phyloP scores from a whole-genome alignment of 1,284 basidiomycete species.

The Polyporus tsugae region DNA sequence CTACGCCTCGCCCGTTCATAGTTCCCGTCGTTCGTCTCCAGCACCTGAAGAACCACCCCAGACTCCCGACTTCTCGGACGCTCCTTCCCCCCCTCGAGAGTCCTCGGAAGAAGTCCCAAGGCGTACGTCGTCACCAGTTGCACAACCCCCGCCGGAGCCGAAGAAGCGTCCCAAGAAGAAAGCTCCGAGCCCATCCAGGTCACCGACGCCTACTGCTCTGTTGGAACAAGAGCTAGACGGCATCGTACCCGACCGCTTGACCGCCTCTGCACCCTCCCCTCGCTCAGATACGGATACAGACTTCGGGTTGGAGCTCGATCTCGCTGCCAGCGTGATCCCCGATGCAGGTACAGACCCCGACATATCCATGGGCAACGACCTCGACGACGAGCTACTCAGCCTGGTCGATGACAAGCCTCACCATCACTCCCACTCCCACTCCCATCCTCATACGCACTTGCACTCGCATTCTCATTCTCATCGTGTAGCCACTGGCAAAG shows the following conservation, averaged over 20 bases:
- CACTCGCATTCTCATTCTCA: conserved; percentile 19
- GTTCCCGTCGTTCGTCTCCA: conserved; percentile 29
- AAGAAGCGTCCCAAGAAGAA: conserved; percentile 15
- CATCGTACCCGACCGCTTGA: conserved; percentile 16
- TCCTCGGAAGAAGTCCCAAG: conserved; percentile 6
- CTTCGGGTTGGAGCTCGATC: conserved; percentile 40
- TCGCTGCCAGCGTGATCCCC: conserved; percentile 34
- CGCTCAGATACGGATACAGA: conserved; percentile 31
- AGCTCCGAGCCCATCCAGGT: conserved; percentile 27
- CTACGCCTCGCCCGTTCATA: conserved; percentile 33
- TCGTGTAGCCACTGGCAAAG: conserved; percentile 4
- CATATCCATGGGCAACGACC: conserved; percentile 60
- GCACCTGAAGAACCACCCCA: conserved; percentile 29
- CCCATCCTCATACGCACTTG: conserved; percentile 6
- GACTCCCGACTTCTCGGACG: conserved; percentile 20
- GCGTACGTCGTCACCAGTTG: neutral
- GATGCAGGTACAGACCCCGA: conserved; percentile 44
- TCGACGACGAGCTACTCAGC: conserved; percentile 76
- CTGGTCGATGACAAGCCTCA: conserved; percentile 55
- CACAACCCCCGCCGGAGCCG: neutral
- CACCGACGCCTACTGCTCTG: conserved; percentile 36
- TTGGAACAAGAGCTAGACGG: conserved; percentile 57
- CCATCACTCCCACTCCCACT: conserved; percentile 20
- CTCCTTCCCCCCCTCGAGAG: conserved; percentile 14
- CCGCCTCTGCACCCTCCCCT: conserved; percentile 16